Conservation (phyloP, 345 rosid genomes). For the Odontarrhena argentea region DNA sequence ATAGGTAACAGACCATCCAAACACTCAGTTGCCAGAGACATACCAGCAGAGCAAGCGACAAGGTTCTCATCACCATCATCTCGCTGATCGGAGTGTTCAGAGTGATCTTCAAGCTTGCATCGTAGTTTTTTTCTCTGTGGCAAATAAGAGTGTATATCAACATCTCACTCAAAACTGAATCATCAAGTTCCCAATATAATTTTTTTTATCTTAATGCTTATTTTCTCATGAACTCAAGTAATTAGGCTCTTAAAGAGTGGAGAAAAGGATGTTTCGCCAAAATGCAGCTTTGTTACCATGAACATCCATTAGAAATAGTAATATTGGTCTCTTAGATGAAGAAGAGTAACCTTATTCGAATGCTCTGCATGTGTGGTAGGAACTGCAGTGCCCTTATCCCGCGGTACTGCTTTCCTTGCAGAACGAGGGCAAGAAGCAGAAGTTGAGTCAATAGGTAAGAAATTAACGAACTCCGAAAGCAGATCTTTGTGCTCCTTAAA, state of each 20-base stretch:
- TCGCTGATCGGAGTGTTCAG: conserved; percentile 63
- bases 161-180: conserved; percentile 58
- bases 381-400: conserved; percentile 61
- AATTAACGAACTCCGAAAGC: conserved; percentile 76
- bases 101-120: conserved; percentile 49
- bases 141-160: conserved; percentile 55
- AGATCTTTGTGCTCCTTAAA: conserved; percentile 82
- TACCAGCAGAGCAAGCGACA: conserved; percentile 58
- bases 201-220: conserved; percentile 55
- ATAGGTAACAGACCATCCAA: conserved; percentile 29
- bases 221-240: conserved; percentile 59
- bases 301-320: conserved; percentile 12
- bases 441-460: conserved; percentile 75
- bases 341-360: conserved; percentile 62
- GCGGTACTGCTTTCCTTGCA: conserved; percentile 53
- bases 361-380: conserved; percentile 47
- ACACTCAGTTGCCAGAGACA: conserved; percentile 66
- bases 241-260: conserved; percentile 53
- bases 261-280: conserved; percentile 48
- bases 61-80: conserved; percentile 68
- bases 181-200: conserved; percentile 56
- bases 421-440: conserved; percentile 39
- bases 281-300: conserved; percentile 14
- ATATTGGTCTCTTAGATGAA: conserved; percentile 19
- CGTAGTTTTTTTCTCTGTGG: conserved; percentile 56